Base-by-base conservation (phyloP, 768 basidiomycete genomes). In the Kondoa malvinella region DNA sequence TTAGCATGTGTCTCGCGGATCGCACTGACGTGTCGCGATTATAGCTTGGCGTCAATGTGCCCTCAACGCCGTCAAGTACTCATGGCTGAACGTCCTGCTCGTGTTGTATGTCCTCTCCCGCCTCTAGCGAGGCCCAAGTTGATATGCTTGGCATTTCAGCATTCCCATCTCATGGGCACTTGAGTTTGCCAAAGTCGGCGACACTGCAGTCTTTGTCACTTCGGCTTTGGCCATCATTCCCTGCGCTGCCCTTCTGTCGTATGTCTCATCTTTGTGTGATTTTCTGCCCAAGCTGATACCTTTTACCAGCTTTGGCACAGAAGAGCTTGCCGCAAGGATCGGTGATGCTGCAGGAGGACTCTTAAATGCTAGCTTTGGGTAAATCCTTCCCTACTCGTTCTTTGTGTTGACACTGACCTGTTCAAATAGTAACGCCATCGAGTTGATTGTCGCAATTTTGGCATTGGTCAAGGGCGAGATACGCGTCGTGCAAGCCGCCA, bases 251-350 rank as follows among this genome's bases (percentile, higher is more conserved):
- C 69, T 65, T 31, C 31, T 34, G 25, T 25, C 56, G 1, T n/a
- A n/a, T n/a, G n/a, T n/a, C n/a, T n/a, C n/a, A n/a, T n/a, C 12
- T 60, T 56, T 89, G 3, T 90, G 91, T 66, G 82, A 91, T 68
- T 89, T 89, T 4, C 80, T 90, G 2, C 88, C 89, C 40, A 88
- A 88, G 78, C 77, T 89, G 3, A 80, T 90, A 1, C 85, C 84
- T 0, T n/a, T n/a, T n/a, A n/a, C n/a, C n/a, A n/a, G n/a, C n/a
- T 89, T 89, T 73, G 87, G 88, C 0, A 92, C 89, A 0, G 89
- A 92, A 68, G 88, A 92, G 71, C 71, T 92, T 21, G 87, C 89
- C 1, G 73, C 89, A 66, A 84, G 88, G 34, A 84, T 91, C 0
- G 89, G 89, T 29, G 67, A 74, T 25, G 66, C 68, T 1, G n/a